Evolutionary conservation across 2,329 filamentous ascomycete species (phyloP).

Genomic region (Cytospora piceicola): DNA sequence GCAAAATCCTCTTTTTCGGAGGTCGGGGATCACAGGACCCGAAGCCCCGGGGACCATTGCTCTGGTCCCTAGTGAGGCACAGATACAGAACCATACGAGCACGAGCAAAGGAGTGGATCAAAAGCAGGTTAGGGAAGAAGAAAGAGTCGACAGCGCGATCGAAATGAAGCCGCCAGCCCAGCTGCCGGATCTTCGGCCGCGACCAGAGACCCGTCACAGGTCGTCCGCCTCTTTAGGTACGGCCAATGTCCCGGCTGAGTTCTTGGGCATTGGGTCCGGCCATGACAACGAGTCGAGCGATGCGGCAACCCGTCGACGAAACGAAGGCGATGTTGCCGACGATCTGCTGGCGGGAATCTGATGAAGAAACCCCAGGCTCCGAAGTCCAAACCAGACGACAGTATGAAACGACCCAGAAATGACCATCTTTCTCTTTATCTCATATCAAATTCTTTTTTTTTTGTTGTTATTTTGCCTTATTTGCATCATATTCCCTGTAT

Average conservation of each 20-base stretch:
- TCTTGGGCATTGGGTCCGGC: conserved; percentile 27
- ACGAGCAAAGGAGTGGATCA: conserved; percentile 27
- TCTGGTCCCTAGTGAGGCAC: conserved; percentile 30
- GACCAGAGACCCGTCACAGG: conserved; percentile 2
- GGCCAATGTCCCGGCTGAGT: conserved; percentile 12
- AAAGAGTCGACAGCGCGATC: conserved; percentile 27
- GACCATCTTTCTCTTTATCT: conserved; percentile 11
- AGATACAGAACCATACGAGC: conserved; percentile 31
- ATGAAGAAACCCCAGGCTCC: background rate
- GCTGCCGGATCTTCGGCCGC: conserved; percentile 12
- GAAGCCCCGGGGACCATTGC: conserved; percentile 29
- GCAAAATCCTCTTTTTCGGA: conserved; percentile 31
- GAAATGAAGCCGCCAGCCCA: conserved; percentile 25
- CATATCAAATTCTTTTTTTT: no score
- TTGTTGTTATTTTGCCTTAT: conserved; percentile 14
- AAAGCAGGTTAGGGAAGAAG: conserved; percentile 17
- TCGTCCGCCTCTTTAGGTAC: conserved; percentile 3
- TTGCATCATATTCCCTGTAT: conserved; percentile 11
- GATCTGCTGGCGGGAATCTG: conserved; percentile 25
- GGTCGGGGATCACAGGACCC: conserved; percentile 31
- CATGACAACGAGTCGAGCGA: conserved; percentile 15
- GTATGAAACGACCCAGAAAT: conserved; percentile 20
- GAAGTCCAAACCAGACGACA: conserved; percentile 17
- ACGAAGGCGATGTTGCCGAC: conserved; percentile 20
- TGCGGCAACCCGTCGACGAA: conserved; percentile 4